Evolutionary conservation across 495 filamentous ascomycete species (phyloP), one percentile per base, ranked within the genome.

Genomic region (Podospora bellae-mahoneyi): DNA sequence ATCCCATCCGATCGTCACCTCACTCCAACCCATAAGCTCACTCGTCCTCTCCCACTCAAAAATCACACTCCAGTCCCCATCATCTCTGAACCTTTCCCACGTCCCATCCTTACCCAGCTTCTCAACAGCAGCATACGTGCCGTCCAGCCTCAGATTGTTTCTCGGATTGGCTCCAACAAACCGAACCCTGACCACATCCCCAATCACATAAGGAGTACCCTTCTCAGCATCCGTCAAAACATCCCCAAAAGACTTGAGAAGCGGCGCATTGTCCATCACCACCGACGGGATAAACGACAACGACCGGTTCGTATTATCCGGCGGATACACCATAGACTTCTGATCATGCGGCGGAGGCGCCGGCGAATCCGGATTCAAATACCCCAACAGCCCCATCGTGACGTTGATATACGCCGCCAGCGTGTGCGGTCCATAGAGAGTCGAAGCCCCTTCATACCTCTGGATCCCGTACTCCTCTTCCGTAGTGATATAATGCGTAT

Each of bases 401-500:
- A 94, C 79, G 75, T 96, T 92, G 78, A 99, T 90, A 79, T 97
- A 94, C 1, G 93, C 94, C 53, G 92, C 89, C 5, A 97, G 84
- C 20, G 92, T 96, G 73, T 94, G 89, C n/a, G 92, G 92, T 0
- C 95, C 95, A 78, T 96, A 97, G 30, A 97, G 87, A 4, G 95
- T 99, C 28, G 92, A 96, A 18, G 93, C 95, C 62, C 95, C 95
- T 80, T 99, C 95, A 78, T 97, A 97, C 61, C 95, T 88, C 78
- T 99, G 95, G 64, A 94, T 86, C 18, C 69, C 77, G 75, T 97
- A 99, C 74, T 99, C 95, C 76, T 97, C 92, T 72, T 92, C 88
- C 0, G 95, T 99, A 10, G 92, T 80, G 78, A 97, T 96, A 77
- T 99, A 99, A 76, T 99, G 95, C 16, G 95, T 93, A 77, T 99